Percentiles rank a stretch among this genome's conserved stretches.
These are phyloP conservation scores for Skeletonema marinoi DNA, from an alignment of 108 stramenopile genomes.

Conservation along the genomic window DNA sequence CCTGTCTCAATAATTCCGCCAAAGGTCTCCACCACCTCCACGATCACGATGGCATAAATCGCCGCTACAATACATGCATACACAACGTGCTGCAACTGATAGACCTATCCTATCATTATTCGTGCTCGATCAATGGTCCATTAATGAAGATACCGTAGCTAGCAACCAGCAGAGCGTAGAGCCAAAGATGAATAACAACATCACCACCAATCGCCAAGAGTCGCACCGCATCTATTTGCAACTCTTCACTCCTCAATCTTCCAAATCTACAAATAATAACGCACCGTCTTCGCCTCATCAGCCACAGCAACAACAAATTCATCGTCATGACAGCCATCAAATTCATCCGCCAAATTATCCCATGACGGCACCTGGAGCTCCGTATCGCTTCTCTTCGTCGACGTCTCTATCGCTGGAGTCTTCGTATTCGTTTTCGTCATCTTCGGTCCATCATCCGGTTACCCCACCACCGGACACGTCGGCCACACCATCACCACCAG, in stretches of 20 bases:
- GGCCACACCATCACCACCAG: neutral
- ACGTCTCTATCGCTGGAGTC: constrained; percentile 21
- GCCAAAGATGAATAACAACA: too few species aligned
- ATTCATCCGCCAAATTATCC: constrained; percentile 42
- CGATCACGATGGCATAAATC: too few species aligned
- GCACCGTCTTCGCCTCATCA: too few species aligned
- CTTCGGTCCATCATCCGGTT: constrained; percentile 5
- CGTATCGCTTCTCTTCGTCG: constrained; percentile 29
- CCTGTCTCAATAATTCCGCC: too few species aligned
- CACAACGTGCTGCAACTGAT: too few species aligned
- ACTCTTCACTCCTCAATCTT: constrained; percentile 27
- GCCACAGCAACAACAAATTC: constrained; percentile 6
- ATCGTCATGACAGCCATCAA: constrained; percentile 40
- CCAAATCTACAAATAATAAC: neutral
- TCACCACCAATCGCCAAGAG: constrained; percentile 36
- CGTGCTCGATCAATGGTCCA: too few species aligned
- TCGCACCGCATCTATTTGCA: constrained; percentile 56
- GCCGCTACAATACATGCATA: too few species aligned
- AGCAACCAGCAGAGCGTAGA: too few species aligned
- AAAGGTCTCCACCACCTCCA: too few species aligned
- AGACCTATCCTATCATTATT: too few species aligned
- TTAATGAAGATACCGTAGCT: too few species aligned
- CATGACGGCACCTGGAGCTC: constrained; percentile 22
- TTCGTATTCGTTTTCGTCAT: constrained; percentile 31
- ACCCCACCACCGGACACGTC: neutral